Conservation (phyloP, 768 basidiomycete species). For the Suillus hirtellus region DNA sequence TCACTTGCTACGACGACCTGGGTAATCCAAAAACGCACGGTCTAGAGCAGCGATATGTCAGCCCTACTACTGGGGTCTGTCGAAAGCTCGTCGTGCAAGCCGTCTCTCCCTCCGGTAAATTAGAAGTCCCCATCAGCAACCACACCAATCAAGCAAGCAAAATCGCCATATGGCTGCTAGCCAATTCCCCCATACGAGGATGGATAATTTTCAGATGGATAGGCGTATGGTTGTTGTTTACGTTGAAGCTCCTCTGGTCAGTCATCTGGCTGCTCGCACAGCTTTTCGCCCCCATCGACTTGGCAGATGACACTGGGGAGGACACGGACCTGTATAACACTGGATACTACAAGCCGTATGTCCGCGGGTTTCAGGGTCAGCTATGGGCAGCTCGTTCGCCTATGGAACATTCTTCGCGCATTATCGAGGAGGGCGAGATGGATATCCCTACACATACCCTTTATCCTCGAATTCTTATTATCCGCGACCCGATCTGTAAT, state of each 20-base stretch:
- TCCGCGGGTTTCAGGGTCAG: slow-evolving; percentile 17
- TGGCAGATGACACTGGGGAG: background rate
- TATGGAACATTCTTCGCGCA: slow-evolving; percentile 18
- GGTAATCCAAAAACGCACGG: slow-evolving; percentile 10
- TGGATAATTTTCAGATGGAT: slow-evolving; percentile 12
- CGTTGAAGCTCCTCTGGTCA: slow-evolving; percentile 15
- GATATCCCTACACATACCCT: slow-evolving; percentile 16
- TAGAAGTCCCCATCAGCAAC: slow-evolving; percentile 11
- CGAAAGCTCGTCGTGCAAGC: slow-evolving; percentile 18
- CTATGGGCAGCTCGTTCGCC: slow-evolving; percentile 25
- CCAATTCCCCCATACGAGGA: slow-evolving; percentile 5
- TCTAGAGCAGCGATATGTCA: slow-evolving; percentile 19
- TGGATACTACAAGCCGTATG: slow-evolving; percentile 10
- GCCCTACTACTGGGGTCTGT: slow-evolving; percentile 19
- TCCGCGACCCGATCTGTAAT: background rate
- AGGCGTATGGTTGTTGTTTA: slow-evolving; percentile 12
- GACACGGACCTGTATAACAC: slow-evolving; percentile 7
- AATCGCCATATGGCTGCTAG: slow-evolving; percentile 19
- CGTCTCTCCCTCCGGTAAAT: slow-evolving; percentile 2
- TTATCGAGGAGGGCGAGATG: slow-evolving; percentile 10
- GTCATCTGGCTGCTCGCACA: slow-evolving; percentile 7
- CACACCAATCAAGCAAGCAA: slow-evolving; percentile 9
- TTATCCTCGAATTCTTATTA: slow-evolving; percentile 16
- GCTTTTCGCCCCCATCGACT: background rate
- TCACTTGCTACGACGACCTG: slow-evolving; percentile 8